Evolutionary conservation across 805 yeast species (phyloP).

Genomic region (Yarrowia sp.): DNA sequence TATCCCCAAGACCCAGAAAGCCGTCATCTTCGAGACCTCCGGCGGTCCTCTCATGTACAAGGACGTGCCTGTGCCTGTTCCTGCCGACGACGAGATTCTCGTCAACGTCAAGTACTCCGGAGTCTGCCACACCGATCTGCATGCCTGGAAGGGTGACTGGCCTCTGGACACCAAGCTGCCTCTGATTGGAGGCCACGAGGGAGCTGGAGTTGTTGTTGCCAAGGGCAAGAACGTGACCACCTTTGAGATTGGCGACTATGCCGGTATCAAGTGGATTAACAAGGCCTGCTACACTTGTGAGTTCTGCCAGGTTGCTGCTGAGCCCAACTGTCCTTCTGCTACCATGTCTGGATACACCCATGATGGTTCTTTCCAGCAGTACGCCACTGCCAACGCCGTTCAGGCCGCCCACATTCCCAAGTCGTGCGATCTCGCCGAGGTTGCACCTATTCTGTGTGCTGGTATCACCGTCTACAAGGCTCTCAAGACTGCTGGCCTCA

Average conservation of each 20-base stretch:
- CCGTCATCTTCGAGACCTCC: slow-evolving; percentile 61
- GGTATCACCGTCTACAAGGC: slow-evolving; percentile 58
- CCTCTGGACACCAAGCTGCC: slow-evolving; percentile 72
- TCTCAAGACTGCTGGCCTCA: slow-evolving; percentile 68
- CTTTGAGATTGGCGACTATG: background rate
- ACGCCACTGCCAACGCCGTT: slow-evolving; percentile 7
- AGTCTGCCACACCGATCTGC: slow-evolving; percentile 9
- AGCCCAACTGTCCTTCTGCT: slow-evolving; percentile 4
- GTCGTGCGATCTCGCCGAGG: background rate
- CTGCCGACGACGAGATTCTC: slow-evolving; percentile 11
- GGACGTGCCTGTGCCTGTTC: background rate
- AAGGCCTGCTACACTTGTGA: slow-evolving; percentile 12
- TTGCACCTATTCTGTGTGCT: background rate
- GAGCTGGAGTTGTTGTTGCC: slow-evolving; percentile 82
- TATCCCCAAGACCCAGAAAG: slow-evolving; percentile 69
- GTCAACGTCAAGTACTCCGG: slow-evolving; percentile 9
- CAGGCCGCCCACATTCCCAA: slow-evolving; percentile 12
- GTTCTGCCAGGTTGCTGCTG: slow-evolving; percentile 8
- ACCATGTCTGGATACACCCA: slow-evolving; percentile 10
- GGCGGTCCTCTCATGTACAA: slow-evolving; percentile 13
- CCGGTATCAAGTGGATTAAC: slow-evolving; percentile 14
- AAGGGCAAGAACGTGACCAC: slow-evolving; percentile 16
- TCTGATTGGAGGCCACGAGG: slow-evolving; percentile 84
- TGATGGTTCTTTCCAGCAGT: slow-evolving; percentile 6
- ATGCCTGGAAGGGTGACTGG: slow-evolving; percentile 56